Percentiles rank a stretch among this genome's conserved stretches.
phyloP scores from a whole-genome alignment of 2,329 filamentous ascomycete species.

The Gaeumannomyces tritici region DNA sequence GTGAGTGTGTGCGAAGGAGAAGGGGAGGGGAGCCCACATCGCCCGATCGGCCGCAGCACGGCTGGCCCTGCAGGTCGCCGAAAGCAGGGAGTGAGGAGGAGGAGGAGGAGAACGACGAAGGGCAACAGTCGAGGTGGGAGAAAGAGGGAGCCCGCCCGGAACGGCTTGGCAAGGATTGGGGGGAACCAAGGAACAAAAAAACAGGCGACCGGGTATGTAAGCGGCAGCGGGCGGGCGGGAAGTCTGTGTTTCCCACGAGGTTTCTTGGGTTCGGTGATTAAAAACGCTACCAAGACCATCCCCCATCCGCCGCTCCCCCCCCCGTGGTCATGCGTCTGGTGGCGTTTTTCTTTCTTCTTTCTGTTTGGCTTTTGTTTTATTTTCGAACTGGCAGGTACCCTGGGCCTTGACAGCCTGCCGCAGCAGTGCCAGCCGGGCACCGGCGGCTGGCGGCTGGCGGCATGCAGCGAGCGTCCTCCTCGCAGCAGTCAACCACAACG shows the following conservation, averaged over 20 bases:
- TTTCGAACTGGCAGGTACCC: no score
- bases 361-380: neutral
- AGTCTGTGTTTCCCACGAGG: no score
- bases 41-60: neutral
- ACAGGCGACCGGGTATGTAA: neutral
- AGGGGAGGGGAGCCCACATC: neutral
- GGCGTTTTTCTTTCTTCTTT: neutral
- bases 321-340: no score
- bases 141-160: no score
- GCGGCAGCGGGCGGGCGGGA: no score
- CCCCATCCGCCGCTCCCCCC: no score
- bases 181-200: no score
- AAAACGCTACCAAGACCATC: no score
- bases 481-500: neutral
- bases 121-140: neutral
- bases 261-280: no score
- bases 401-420: neutral
- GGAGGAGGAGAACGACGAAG: neutral
- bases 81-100: neutral
- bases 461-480: neutral
- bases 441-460: neutral
- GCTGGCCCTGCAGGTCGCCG: constrained; percentile 1
- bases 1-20: neutral
- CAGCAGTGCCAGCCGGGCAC: neutral
- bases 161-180: neutral